Evolutionary conservation across 2,329 filamentous ascomycete genomes (phyloP), one percentile per base, ranked within the genome.

Genomic region (Fusarium sororula): DNA sequence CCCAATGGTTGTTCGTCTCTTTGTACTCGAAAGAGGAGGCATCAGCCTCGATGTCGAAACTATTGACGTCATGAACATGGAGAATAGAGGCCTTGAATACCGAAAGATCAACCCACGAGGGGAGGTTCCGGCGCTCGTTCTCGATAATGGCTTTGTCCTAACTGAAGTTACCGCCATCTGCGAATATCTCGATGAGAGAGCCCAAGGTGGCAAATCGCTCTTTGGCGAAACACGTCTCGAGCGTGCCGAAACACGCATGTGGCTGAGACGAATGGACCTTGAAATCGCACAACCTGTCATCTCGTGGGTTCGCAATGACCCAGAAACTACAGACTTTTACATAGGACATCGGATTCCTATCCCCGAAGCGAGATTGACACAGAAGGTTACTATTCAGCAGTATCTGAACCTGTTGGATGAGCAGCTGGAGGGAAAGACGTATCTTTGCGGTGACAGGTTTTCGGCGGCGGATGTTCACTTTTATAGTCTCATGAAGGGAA

Each of bases 21-120:
- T 73, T 42, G 41, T 72, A 22, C 42, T 75, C 3, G 73, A 74
- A 37, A 73, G 73, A 14, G 63, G 72, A 2, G 63, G 69, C 22
- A 42, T 73, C 1, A 38, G 20, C 2, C 42, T 75, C 4, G 66
- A 70, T 5, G 54, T 70, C 4, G 22, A 74, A n/a, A 41, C 26
- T 1, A 26, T 72, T 12, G 65, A 75, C 44, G 57, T 75, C 30
- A 61, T 72, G 47, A 70, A 10, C 2, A 38, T 66, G 20, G 56
- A 75, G n/a, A 74, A 74, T 1, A 59, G 73, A 42, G 48, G 60
- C 7, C 63, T 60, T 3, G 47, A 57, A n/a, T 73, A 72, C 8
- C 7, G 56, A 11, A 70, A 60, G 7, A 57, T 74, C 26, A 70
- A 75, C 22, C 26, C 55, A 3, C 51, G 68, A 0, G 68, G 73